A percentile compares a stretch with the other conserved stretches of the same genome.
Conservation (phyloP, 1,139 yeast species). For the Scheffersomyces titani region DNA sequence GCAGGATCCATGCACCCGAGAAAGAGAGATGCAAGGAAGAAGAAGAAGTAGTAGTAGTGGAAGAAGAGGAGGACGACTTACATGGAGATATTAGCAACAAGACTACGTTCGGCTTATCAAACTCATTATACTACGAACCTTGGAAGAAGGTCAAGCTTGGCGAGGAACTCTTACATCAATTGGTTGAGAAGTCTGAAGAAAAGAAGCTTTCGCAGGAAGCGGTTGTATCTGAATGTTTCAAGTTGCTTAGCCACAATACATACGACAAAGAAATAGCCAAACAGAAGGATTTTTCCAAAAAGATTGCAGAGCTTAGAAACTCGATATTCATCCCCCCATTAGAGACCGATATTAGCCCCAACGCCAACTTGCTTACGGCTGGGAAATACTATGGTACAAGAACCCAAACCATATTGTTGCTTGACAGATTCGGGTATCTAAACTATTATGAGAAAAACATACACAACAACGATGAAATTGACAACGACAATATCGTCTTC, state of each 20-base stretch:
- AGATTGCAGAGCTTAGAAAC: slow-evolving; percentile 48
- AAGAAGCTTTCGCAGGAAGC: slow-evolving; percentile 32
- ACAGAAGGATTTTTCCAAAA: slow-evolving; percentile 25
- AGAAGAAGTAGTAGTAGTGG: background rate
- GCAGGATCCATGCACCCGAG: slow-evolving; percentile 27
- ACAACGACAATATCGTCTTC: slow-evolving; percentile 4
- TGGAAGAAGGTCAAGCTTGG: slow-evolving; percentile 76
- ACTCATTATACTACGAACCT: slow-evolving; percentile 60
- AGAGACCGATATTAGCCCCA: slow-evolving; percentile 17
- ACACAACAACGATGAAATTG: slow-evolving; percentile 26
- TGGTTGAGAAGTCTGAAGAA: slow-evolving; percentile 32
- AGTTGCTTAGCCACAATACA: slow-evolving; percentile 51
- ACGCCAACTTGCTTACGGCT: slow-evolving; percentile 12
- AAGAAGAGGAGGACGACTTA: slow-evolving; percentile 1
- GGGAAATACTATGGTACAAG: slow-evolving; percentile 82
- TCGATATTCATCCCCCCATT: slow-evolving; percentile 77
- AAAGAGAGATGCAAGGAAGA: background rate
- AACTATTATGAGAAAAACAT: slow-evolving; percentile 43
- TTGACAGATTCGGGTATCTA: slow-evolving; percentile 48
- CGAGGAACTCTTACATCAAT: slow-evolving; percentile 36
- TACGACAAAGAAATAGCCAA: slow-evolving; percentile 30
- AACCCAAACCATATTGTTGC: slow-evolving; percentile 77
- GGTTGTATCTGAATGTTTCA: slow-evolving; percentile 54
- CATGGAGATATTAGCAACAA: slow-evolving; percentile 16
- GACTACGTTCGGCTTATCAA: slow-evolving; percentile 58